phyloP scores from a whole-genome alignment of 2,329 filamentous ascomycete genomes.

The Penicillium frequentans region DNA sequence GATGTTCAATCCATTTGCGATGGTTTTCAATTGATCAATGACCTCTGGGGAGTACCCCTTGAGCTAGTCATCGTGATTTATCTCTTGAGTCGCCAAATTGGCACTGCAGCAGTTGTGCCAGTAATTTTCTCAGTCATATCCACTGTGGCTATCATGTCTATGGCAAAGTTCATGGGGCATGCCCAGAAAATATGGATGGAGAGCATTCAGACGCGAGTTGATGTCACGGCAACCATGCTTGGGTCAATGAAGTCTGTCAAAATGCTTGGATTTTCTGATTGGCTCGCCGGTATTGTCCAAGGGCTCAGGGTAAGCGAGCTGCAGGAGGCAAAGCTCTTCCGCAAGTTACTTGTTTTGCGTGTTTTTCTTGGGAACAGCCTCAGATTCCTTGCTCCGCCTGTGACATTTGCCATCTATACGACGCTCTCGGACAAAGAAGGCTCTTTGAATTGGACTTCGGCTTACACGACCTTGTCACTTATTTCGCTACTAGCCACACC shows the following conservation, averaged over 20 bases:
- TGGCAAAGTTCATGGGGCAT: conserved; percentile 1
- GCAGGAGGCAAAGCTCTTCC: conserved; percentile 26
- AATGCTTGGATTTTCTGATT: conserved; percentile 37
- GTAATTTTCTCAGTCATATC: not conserved
- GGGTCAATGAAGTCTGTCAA: conserved; percentile 42
- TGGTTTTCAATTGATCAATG: not conserved
- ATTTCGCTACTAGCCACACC: conserved; percentile 6
- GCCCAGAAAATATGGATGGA: conserved; percentile 28
- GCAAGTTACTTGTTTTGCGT: conserved; percentile 5
- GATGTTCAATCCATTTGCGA: conserved; percentile 5
- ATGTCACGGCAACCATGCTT: conserved; percentile 30
- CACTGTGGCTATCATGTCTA: not conserved
- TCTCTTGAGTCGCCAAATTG: conserved; percentile 6
- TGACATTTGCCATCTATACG: not conserved
- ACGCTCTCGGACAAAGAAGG: too few species aligned
- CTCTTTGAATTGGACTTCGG: not conserved
- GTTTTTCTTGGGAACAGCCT: not conserved
- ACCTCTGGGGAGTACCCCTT: conserved; percentile 5
- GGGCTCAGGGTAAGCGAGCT: conserved; percentile 38
- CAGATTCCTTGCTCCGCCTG: not conserved
- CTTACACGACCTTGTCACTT: conserved; percentile 14
- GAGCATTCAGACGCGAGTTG: conserved; percentile 27
- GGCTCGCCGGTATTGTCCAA: conserved; percentile 34
- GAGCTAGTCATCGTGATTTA: conserved; percentile 5
- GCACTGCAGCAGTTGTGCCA: not conserved